Base-by-base conservation (phyloP, 1,284 basidiomycete genomes). In the Clitocybe nebularis region DNA sequence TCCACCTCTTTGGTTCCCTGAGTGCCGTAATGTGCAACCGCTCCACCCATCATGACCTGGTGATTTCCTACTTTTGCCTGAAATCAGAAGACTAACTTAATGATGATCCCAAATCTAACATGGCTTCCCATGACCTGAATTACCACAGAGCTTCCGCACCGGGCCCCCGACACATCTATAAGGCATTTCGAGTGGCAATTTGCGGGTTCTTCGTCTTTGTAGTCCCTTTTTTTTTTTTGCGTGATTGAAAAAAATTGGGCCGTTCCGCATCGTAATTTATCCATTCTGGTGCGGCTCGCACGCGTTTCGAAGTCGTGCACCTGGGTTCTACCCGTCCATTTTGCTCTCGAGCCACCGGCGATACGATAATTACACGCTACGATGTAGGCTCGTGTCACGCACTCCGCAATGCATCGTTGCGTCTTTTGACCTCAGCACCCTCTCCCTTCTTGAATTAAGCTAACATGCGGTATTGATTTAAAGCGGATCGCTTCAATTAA, bases 231-330 rank as follows among this genome's bases (percentile, higher is more conserved):
- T 32, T 16, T 13, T 14, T 32, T 17, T 32, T 17, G 29, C 29
- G 29, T 17, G 29, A 16, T 32, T 20, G 35, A 29, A 11, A 3
- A 14, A 39, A 47, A 46, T 43, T 37, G 34, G 32, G 19, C 11
- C 33, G 41, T 50, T 51, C 51, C 51, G 54, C 54, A 54, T 53
- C 54, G 54, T 50, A 59, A 59, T 59, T 38, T 59, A 59, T 48
- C 57, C 57, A 56, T 59, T 54, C 51, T 37, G 37, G 55, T 55
- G 45, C 44, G 36, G 41, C 44, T 53, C 47, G 47, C 48, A 51
- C 46, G 47, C 38, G 44, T 43, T 45, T 52, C 42, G 46, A 48
- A 50, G 47, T 43, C 45, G 30, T 29, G 44, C 39, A 33, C 35
- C 34, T 34, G 39, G 36, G 48, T 48, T 51, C 51, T 47, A 46